Evolutionary conservation across 176 grass and related monocot species (phyloP), one percentile per base, ranked within the genome.

Genomic region (Lolium perenne): DNA sequence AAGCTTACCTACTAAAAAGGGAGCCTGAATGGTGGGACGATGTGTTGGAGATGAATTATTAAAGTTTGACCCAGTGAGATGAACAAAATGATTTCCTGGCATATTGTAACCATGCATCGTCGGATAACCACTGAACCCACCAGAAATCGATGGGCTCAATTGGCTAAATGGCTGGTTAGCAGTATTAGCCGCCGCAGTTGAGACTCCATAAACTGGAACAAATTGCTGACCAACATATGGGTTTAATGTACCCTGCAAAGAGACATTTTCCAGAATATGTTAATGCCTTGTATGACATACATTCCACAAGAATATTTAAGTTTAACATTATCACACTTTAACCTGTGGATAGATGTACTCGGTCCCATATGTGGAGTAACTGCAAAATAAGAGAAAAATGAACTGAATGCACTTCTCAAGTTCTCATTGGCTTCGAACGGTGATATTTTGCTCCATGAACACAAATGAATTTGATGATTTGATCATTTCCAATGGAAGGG

Each of bases 291-390:
- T 67, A 45, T 7, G 74, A 87, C 23, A 58, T 80, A 35, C 76
- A 9, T 35, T 71, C 43, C 4, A 71, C n/a, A 45, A 70, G 38
- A 80, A 75, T 17, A 77, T 20, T 53, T 23, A 83, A 90, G 18
- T 7, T 7, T 59, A 46, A 80, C 25, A 71, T 49, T 63, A 84
- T 87, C 84, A 80, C 71, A 85, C 76, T 82, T 74, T 35, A 87
- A 98, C 95, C 95, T 96, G 97, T 88, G 92, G 90, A 84, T 96
- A 96, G 82, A 93, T 85, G 76, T 92, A 99, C 82, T 99, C 97
- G 0, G 87, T 76, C 72, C 94, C 97, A 92, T 94, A 99, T 80
- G 88, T 64, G 74, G 88, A 80, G 81, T 92, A 94, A 86, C 94
- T 96, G 90, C 90, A 99, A 94, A 91, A 88, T 76, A 91, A 84